Conservation (phyloP, 2,329 filamentous ascomycete species). For the Calonectria pteridis region DNA sequence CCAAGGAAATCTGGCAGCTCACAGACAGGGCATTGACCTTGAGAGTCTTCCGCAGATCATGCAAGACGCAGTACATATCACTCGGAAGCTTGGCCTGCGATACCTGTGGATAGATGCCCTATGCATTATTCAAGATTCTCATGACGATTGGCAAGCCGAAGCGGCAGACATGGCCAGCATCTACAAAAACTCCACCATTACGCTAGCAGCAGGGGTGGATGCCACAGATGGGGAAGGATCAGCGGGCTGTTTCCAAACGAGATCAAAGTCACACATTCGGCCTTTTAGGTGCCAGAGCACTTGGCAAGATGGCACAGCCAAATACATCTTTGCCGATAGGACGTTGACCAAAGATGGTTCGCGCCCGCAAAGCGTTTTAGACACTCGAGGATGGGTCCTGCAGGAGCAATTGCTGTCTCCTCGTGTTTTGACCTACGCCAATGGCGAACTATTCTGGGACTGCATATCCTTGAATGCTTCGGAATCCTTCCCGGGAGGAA, state of each 20-base stretch:
- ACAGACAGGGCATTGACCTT: not conserved
- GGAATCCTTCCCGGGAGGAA: not conserved
- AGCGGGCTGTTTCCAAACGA: not conserved
- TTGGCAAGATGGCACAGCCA: not conserved
- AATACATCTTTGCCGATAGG: not conserved
- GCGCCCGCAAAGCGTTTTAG: not conserved
- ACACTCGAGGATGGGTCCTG: not conserved
- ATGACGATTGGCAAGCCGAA: slow-evolving; percentile 1
- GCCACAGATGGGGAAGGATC: not conserved
- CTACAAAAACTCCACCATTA: slow-evolving; percentile 4
- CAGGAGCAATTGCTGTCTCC: not conserved
- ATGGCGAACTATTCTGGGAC: slow-evolving; percentile 7
- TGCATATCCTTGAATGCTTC: not conserved
- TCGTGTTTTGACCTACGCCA: not conserved
- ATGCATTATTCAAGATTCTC: slow-evolving; percentile 16
- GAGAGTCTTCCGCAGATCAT: not conserved
- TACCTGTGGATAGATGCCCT: slow-evolving; percentile 15
- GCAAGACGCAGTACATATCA: not conserved
- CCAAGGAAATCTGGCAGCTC: not conserved
- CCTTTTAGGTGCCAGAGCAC: not conserved
- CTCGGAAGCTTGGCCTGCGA: not conserved
- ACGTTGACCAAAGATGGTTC: not conserved
- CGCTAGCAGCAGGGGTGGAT: not conserved
- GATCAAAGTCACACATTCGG: not conserved
- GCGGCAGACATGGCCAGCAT: slow-evolving; percentile 11